Evolutionary conservation across 1,139 yeast species (phyloP), one percentile per base, ranked within the genome.

Genomic region (Pichia sp.): DNA sequence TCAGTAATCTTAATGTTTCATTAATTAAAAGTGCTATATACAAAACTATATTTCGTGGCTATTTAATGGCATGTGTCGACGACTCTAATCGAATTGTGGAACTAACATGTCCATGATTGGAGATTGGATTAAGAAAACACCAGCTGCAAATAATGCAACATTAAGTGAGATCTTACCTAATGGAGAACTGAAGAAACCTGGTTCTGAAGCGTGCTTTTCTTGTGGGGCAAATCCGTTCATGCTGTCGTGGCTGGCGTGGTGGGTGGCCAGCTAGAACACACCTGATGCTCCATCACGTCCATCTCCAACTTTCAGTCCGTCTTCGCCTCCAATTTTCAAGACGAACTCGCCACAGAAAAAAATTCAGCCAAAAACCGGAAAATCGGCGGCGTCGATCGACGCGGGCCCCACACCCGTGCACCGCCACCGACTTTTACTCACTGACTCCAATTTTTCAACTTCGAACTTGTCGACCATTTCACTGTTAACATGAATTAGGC

Each of bases 61-160:
- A 15, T 17, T 22, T 36, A 22, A 20, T 11, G 9, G 37, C 15
- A 19, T 10, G 20, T 35, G 22, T 17, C n/a, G n/a, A n/a, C n/a
- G n/a, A n/a, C n/a, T n/a, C 41, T 54, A 65, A 60, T 71, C 75
- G 66, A 79, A 74, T 67, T 85, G 91, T 48, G 93, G 93, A 58
- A 84, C 90, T 69, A 85, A 71, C 80, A 83, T 78, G 50, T 85
- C 93, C 88, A 84, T 83, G 63, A 83, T 69, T 56, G 91, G 85
- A 40, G 90, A 83, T 70, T 83, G 88, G 57, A 85, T 79, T 67
- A 85, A 78, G 20, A 80, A 80, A 57, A 84, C 85, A 64, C 93
- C 93, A 42, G 85, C 77, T 51, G 76, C 79, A 61, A 85, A 85
- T 54, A 84, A 72, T 34, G 73, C 75, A 52, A 77, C 80, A 67